Percentiles rank a stretch among this genome's conserved stretches.
Evolutionary conservation across 75 land plant genomes (phyloP).

Genomic region (Chamaecyparis obtusa): DNA sequence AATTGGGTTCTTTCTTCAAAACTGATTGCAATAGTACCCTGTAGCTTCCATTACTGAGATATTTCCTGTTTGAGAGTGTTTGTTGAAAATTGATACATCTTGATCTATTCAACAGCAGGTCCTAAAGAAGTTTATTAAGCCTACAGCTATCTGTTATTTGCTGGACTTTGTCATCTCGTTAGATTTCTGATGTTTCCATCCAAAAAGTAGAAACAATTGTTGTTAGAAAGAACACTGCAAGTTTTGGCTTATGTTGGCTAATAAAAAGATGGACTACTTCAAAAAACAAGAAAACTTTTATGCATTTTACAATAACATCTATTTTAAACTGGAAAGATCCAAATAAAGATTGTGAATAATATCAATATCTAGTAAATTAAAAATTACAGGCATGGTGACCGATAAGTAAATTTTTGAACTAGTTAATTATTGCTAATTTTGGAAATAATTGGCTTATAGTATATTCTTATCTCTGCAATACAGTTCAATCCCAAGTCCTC

Average conservation of each 20-base stretch:
- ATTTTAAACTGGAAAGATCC: not conserved
- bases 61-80: no score
- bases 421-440: not conserved
- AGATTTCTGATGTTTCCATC: not conserved
- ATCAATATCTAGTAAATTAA: not conserved
- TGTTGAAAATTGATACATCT: no score
- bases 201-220: not conserved
- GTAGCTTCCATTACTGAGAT: no score
- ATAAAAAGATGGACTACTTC: not conserved
- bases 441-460: not conserved
- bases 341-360: not conserved
- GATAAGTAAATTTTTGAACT: not conserved
- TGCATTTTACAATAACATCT: not conserved
- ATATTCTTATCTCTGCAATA: not conserved
- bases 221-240: not conserved
- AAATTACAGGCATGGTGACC: not conserved
- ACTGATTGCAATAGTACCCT: no score
- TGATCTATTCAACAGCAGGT: not conserved
- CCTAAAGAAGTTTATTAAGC: not conserved
- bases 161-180: not conserved
- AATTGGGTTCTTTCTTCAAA: no score
- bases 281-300: not conserved
- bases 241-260: not conserved
- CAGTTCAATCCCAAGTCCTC: not conserved
- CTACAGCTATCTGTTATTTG: not conserved